A percentile compares a stretch with the other conserved stretches of the same genome.
Conservation (phyloP, 495 filamentous ascomycete species). For the Penicillium coffeae region DNA sequence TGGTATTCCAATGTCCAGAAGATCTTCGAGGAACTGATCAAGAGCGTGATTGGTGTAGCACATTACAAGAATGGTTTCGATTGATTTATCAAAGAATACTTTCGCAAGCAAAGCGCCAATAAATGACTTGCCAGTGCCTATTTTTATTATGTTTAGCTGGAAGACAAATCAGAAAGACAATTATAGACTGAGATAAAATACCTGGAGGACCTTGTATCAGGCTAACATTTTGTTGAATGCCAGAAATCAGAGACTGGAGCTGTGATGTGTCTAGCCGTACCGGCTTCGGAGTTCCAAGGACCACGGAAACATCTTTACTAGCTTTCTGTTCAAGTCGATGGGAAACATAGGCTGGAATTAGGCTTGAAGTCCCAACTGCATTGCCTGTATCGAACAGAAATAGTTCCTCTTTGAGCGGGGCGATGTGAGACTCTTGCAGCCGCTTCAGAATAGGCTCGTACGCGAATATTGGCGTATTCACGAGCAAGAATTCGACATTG, state of each 20-base stretch:
- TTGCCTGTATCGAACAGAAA: conserved; percentile 31
- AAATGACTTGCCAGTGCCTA: conserved; percentile 79
- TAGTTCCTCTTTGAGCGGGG: conserved; percentile 47
- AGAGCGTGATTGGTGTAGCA: conserved; percentile 15
- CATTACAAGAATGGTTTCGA: conserved; percentile 57
- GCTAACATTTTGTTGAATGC: conserved; percentile 53
- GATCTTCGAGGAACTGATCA: conserved; percentile 3
- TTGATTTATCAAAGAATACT: conserved; percentile 48
- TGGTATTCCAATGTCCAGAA: conserved; percentile 6
- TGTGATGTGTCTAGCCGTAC: conserved; percentile 58
- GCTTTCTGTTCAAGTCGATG: conserved; percentile 12
- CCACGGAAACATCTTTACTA: conserved; percentile 16
- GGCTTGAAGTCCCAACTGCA: conserved; percentile 12
- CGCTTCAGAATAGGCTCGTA: conserved; percentile 65
- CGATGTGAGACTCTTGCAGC: conserved; percentile 59
- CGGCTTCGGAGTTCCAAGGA: conserved; percentile 25
- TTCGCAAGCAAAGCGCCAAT: conserved; percentile 67
- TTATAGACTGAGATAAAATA: conserved; percentile 23
- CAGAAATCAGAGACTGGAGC: conserved; percentile 49
- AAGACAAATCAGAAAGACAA: not conserved
- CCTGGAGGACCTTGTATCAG: conserved; percentile 76
- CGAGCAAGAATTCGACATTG: conserved; percentile 46
- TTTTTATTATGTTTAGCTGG: conserved; percentile 4
- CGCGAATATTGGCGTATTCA: conserved; percentile 65
- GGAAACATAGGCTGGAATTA: conserved; percentile 22